Base-by-base conservation (phyloP, 176 grass and related monocot species). In the Zizania latifolia region DNA sequence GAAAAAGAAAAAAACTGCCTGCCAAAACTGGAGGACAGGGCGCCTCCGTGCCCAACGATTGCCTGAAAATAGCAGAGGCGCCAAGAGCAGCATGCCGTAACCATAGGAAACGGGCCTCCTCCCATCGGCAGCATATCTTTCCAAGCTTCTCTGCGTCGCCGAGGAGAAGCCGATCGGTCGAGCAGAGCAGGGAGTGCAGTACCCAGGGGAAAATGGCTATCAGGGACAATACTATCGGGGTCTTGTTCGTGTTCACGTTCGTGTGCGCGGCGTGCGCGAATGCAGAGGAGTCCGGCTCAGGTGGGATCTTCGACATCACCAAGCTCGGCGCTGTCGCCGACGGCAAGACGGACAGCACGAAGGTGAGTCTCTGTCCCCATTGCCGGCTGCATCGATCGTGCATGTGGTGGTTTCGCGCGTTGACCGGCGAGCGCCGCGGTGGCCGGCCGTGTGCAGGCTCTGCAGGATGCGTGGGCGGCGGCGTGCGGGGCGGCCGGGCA, bases 281-380 rank as follows among this genome's bases (percentile, higher is more conserved):
- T 8, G 32, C 51, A 1, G 32, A 35, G 39, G 56, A 23, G 22
- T 0, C 36, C 5, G n/a, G 34, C 58, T 0, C 54, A 31, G 26
- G 29, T 26, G 27, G 39, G 19, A 8, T 58, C 6, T 85, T 88
- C 45, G 64, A 92, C 75, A 58, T 92, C 41, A 35, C 56, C 13
- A 72, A 85, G 45, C 79, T 85, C 26, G 86, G 89, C 24, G 89
- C 78, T 0, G 23, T 15, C 13, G 17, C 3, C 28, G 78, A 88
- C 15, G 89, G 82, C 78, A 84, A 88, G 72, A 89, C 78, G 0
- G 86, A 92, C 35, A 81, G 30, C 10, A 82, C 86, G 2, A 41
- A 73, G 70, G 89, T 92, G 58, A 82, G 54, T 51, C 6, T 3
- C 39, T 12, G 10, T 41, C 15, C 41, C 41, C 13, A 44, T 4